Evolutionary conservation across 2,329 filamentous ascomycete genomes (phyloP).

Genomic region (Pseudocercospora crystallina): DNA sequence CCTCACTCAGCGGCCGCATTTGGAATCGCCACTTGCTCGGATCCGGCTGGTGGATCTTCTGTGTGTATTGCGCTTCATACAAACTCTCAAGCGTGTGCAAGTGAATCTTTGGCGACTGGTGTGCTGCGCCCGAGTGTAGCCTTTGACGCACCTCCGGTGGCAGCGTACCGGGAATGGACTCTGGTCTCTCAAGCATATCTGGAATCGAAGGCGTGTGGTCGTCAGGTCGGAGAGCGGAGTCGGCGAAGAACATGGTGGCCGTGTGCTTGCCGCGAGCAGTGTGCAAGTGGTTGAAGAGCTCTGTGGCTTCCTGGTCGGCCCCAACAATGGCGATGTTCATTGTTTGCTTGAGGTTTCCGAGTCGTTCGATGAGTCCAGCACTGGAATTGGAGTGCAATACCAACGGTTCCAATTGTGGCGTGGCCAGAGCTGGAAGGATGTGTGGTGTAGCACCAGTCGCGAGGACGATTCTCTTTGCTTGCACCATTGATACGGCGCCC

Average conservation of each 20-base stretch:
- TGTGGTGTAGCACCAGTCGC: conserved; percentile 24
- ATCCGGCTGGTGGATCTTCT: conserved; percentile 22
- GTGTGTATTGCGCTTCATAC: conserved; percentile 27
- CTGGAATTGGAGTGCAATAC: conserved; percentile 22
- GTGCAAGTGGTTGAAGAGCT: conserved; percentile 27
- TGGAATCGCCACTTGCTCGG: conserved; percentile 24
- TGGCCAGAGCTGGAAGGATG: conserved; percentile 17
- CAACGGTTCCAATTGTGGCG: conserved; percentile 11
- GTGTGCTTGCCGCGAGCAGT: conserved; percentile 19
- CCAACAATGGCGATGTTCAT: conserved; percentile 28
- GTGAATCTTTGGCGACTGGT: conserved; percentile 20
- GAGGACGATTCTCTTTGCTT: conserved; percentile 24
- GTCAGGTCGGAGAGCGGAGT: conserved; percentile 25
- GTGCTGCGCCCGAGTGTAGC: conserved; percentile 9
- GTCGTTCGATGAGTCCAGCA: conserved; percentile 19
- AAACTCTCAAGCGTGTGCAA: conserved; percentile 24
- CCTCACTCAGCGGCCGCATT: conserved; percentile 16
- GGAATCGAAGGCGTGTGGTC: conserved; percentile 24
- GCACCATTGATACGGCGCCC: conserved; percentile 14
- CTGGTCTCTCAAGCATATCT: conserved; percentile 9
- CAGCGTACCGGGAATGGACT: conserved; percentile 13
- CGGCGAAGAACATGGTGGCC: conserved; percentile 25
- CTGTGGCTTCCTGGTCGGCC: conserved; percentile 26
- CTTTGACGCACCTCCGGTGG: conserved; percentile 23
- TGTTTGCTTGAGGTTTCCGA: conserved; percentile 12